A percentile compares a stretch with the other conserved stretches of the same genome.
phyloP scores from a whole-genome alignment of 768 basidiomycete genomes.

The Lyophyllum atratum region DNA sequence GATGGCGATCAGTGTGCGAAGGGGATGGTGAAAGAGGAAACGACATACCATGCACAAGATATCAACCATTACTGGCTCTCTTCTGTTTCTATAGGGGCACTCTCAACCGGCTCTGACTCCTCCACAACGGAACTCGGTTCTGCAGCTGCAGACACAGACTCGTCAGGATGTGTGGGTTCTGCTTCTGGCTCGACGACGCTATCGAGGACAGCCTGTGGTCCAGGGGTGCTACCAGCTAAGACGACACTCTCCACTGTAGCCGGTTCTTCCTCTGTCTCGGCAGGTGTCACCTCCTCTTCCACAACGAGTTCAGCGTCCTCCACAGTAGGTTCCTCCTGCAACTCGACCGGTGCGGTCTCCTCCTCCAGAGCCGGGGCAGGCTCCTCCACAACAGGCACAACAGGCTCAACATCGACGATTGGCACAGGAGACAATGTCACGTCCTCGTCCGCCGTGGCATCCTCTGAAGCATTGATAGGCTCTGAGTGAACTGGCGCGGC shows the following conservation, averaged over 20 bases:
- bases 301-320: not conserved
- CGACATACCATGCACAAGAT: not conserved
- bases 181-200: not conserved
- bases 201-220: not conserved
- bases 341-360: not conserved
- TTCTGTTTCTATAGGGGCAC: too few relatives aligned
- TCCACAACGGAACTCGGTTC: not conserved
- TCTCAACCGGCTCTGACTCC: too few relatives aligned
- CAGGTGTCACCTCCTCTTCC: not conserved
- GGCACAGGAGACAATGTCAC: conserved; percentile 5
- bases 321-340: not conserved
- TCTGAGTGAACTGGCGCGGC: not conserved
- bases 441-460: conserved; percentile 7
- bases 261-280: not conserved
- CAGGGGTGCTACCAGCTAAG: not conserved
- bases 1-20: not conserved
- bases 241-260: not conserved
- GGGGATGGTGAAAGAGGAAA: not conserved
- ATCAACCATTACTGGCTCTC: not conserved
- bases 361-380: not conserved
- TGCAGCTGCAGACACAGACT: not conserved
- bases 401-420: conserved; percentile 6
- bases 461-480: conserved; percentile 2
- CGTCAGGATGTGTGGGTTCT: too few relatives aligned
- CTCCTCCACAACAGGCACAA: not conserved